Evolutionary conservation across 2,329 filamentous ascomycete genomes (phyloP), one percentile per base, ranked within the genome.

Genomic region (Incumbomyces lentus): DNA sequence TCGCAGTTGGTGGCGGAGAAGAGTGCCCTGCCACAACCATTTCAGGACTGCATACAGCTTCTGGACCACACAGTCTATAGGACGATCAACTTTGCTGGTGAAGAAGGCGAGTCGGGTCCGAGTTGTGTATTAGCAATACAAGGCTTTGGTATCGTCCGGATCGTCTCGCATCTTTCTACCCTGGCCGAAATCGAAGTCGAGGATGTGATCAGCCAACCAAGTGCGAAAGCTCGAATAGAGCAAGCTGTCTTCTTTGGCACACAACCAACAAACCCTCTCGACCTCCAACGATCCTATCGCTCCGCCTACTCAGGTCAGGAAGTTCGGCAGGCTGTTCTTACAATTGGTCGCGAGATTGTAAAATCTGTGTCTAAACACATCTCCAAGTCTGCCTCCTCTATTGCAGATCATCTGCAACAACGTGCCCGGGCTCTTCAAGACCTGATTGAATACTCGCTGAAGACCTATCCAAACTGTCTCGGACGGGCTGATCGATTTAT

Each of bases 201-300:
- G 36, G 56, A 60, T 18, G 32, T 49, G 16, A 61, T 62, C 48
- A 53, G 53, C 12, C 68, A 68, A 54, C 77, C 94, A 13, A 89
- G 85, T 1, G 84, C 86, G 6, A 92, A 87, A 65, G 86, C 81
- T 65, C 95, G 92, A 65, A 74, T 98, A 34, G 87, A 95, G 60
- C 89, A 98, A 66, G 89, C 89, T 2, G 84, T 96, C 1, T 96
- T 95, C 66, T 96, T 87, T 61, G 89, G 89, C 1, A 79, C 79
- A 40, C 80, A 85, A 60, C 75, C 82, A 51, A 80, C 86, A 58
- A 96, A 88, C 57, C 84, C 90, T n/a, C 68, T 98, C n/a, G 81
- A 88, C 51, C 87, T 98, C 57, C 78, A 82, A 36, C 76, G 81
- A 36, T 77, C 78, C 52, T 72, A 77, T 33, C 79, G 81, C 46